A percentile compares a stretch with the other conserved stretches of the same genome.
These are phyloP conservation scores for Talaromyces liani DNA, from an alignment of 495 filamentous ascomycete species.

Conservation along the genomic window DNA sequence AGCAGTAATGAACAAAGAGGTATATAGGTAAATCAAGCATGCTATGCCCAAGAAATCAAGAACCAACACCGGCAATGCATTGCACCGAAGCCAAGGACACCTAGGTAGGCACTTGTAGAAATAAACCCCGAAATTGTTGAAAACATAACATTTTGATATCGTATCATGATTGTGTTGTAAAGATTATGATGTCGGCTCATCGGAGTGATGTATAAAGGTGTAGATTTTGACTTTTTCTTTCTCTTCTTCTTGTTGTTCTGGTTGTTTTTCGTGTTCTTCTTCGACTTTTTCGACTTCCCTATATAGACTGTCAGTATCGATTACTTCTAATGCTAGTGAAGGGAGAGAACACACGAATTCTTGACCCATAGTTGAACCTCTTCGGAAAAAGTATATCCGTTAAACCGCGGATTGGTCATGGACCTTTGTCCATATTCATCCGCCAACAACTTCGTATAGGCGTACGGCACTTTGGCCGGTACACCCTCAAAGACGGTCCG, in stretches of 20 bases:
- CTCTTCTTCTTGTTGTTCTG: not conserved
- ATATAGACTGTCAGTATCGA: not conserved
- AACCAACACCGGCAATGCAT: not conserved
- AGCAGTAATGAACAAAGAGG: not conserved
- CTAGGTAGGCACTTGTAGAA: not conserved
- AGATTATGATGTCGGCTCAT: not conserved
- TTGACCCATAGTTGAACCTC: constrained; percentile 5
- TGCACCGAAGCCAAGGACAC: not conserved
- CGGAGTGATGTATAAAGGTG: not conserved
- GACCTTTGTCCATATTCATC: constrained; percentile 68
- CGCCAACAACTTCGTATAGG: constrained; percentile 61
- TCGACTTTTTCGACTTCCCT: not conserved
- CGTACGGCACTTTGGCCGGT: constrained; percentile 66
- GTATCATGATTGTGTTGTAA: not conserved
- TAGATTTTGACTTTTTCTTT: not conserved
- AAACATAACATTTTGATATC: not conserved
- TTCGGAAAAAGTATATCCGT: constrained; percentile 41
- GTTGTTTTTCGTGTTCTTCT: not conserved
- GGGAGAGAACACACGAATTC: not conserved
- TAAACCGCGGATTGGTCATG: constrained; percentile 55
- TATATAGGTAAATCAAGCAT: not conserved
- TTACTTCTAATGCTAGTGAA: no score
- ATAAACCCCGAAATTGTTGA: not conserved
- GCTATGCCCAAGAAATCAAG: constrained; percentile 1
- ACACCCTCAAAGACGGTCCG: constrained; percentile 72